Evolutionary conservation across 805 yeast genomes (phyloP), one percentile per base, ranked within the genome.

Genomic region (Jamesozyma jinghongensis): DNA sequence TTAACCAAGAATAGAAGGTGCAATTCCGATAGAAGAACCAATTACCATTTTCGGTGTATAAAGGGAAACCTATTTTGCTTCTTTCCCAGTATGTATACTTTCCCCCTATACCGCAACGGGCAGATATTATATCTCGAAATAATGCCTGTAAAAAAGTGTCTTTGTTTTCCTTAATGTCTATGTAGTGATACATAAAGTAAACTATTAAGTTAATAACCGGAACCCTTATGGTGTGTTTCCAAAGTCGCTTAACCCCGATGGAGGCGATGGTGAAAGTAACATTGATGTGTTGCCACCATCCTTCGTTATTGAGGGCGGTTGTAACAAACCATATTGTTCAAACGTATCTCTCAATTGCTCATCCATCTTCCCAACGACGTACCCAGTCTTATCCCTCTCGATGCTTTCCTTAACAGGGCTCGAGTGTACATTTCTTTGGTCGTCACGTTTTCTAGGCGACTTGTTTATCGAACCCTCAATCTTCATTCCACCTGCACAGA

Each of bases 401-500:
- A 52, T 37, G 19, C 48, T 43, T 11, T 42, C 51, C 37, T 52
- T 54, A 3, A 56, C 51, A 7, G 62, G 62, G 43, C 61, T 57
- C 17, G 18, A 13, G 7, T 19, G 4, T 19, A 6, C 14, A 16
- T 34, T 20, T 3, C 50, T 30, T 51, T 53, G 16, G 57, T 58
- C 37, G 56, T 47, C 59, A 17, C 57, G 47, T 40, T 50, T 53
- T 31, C 54, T 47, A 22, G 63, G 63, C 10, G 63, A 58, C 38
- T 56, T 59, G 19, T 50, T 53, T 1, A 59, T 56, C 5, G 52
- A 46, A 31, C 53, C 53, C 18, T 53, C 57, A 38, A 46, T 52
- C 34, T 51, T 51, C 32, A 52, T 59, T 2, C 90, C 94, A 17
- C 94, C 95, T n/a, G 64, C 52, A 56, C 97, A 88, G 31, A 86